Percentiles rank a stretch among this genome's conserved stretches.
Evolutionary conservation across 192 early-diverging fungal species (phyloP).

Genomic region (Linnemannia zychae): DNA sequence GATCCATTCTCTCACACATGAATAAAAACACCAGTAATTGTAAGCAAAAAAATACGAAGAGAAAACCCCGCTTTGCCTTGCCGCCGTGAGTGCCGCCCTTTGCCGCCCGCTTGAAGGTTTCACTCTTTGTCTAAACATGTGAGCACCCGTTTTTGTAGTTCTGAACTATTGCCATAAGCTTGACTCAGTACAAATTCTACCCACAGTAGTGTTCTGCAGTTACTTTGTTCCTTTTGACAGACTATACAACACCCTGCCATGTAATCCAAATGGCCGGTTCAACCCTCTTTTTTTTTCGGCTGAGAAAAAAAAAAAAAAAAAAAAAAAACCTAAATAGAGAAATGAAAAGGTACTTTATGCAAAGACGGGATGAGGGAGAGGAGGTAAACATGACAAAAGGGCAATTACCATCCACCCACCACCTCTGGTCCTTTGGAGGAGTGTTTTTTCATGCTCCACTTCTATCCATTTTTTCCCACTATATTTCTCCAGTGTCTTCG

Average conservation of each 20-base stretch:
- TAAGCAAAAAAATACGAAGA: no score
- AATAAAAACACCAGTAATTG: no score
- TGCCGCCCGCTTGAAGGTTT: no score
- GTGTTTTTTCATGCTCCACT: slow-evolving; percentile 1
- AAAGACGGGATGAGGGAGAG: not conserved
- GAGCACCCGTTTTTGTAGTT: no score
- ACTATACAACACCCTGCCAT: not conserved
- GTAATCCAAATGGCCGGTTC: not conserved
- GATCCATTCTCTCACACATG: no score
- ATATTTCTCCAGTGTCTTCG: not conserved
- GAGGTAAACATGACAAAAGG: not conserved
- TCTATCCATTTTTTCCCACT: no score
- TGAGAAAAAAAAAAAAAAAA: not conserved
- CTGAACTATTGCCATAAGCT: no score
- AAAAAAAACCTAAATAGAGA: not conserved
- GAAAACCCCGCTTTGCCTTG: no score
- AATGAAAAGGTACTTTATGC: not conserved
- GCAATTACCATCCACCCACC: not conserved
- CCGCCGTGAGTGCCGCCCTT: no score
- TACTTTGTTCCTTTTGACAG: not conserved
- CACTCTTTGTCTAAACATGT: no score
- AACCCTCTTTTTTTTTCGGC: not conserved
- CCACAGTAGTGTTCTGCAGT: not conserved
- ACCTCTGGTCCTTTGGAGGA: no score
- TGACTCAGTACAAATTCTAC: no score